Base-by-base conservation (phyloP, 1,284 basidiomycete genomes). In the Puccinia coronata region DNA sequence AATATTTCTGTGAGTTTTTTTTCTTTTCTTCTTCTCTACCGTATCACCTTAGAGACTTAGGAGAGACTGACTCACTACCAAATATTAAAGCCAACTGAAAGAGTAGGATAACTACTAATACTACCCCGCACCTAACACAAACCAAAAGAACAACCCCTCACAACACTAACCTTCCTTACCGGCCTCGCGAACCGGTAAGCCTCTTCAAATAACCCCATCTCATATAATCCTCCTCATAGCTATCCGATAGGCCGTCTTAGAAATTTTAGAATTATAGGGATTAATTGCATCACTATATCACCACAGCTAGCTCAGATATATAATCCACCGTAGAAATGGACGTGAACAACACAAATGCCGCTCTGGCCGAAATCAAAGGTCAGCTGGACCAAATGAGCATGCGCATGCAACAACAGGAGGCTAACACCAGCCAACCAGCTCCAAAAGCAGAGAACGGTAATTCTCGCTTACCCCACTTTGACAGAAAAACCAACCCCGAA, bases 401-500 rank as follows among this genome's bases (percentile, higher is more conserved):
- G 36, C n/a, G 28, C 23, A 2, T 67, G 12, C 18, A 36, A 25
- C n/a, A 9, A 20, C 31, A 34, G 9, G 36, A 39, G 25, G 63
- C 63, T n/a, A 31, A 28, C 25, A 36, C 25, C 18, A 67, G 36
- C 16, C 43, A 67, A 2, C 63, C 16, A 36, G 41, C 63, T n/a
- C 36, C 34, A 6, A 36, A 25, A n/a, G 28, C 14, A 5, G 28
- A 67, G 16, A 31, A 20, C 25, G 31, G 18, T 1, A 20, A 31
- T 34, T 12, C 36, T 9, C 14, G n/a, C 8, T 36, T 67, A 14
- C 63, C 63, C n/a, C 2, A 9, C 2, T 67, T 67, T 31, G n/a
- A 67, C 36, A 31, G 63, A 4, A 67, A 67, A 11, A 67, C 31
- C 16, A 31, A 67, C 41, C 63, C 63, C 63, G 63, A 67, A 67